Conservation (phyloP, 1,284 basidiomycete genomes). For the Ceratorhiza oryzae-sativae region DNA sequence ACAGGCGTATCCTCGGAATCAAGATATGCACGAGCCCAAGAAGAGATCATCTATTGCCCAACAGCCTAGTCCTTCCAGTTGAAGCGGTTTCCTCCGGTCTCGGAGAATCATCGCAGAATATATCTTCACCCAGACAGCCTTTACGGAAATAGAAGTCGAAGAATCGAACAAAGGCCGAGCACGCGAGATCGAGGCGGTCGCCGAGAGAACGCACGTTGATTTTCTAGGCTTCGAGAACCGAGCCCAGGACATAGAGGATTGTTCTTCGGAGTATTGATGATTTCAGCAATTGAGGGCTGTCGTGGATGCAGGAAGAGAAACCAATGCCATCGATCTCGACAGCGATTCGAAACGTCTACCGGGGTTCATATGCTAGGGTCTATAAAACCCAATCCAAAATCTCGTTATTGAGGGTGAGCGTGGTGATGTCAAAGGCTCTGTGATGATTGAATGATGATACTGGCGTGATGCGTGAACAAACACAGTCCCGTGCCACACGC, state of each 20-base stretch:
- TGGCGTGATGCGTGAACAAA: neutral
- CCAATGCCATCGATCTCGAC: neutral
- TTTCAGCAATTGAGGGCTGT: neutral
- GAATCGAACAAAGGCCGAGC: neutral
- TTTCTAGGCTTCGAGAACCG: neutral
- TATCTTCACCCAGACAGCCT: too few relatives aligned
- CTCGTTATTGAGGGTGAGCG: too few relatives aligned
- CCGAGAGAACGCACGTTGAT: neutral
- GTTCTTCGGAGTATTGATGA: neutral
- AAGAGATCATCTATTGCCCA: too few relatives aligned
- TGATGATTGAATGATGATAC: neutral
- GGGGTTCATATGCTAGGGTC: too few relatives aligned
- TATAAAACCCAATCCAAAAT: too few relatives aligned
- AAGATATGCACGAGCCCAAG: too few relatives aligned
- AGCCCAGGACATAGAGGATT: neutral
- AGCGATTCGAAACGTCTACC: neutral
- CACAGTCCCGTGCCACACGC: neutral
- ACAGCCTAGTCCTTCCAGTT: too few relatives aligned
- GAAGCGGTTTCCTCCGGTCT: too few relatives aligned
- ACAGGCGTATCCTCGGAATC: too few relatives aligned
- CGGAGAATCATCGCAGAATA: too few relatives aligned
- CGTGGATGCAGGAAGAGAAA: neutral
- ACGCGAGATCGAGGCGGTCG: neutral
- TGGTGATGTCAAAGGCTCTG: neutral
- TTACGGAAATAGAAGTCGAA: neutral